A percentile compares a stretch with the other conserved stretches of the same genome.
Conservation (phyloP, 208 protist genomes). For the Paratrypanosoma confusum region DNA sequence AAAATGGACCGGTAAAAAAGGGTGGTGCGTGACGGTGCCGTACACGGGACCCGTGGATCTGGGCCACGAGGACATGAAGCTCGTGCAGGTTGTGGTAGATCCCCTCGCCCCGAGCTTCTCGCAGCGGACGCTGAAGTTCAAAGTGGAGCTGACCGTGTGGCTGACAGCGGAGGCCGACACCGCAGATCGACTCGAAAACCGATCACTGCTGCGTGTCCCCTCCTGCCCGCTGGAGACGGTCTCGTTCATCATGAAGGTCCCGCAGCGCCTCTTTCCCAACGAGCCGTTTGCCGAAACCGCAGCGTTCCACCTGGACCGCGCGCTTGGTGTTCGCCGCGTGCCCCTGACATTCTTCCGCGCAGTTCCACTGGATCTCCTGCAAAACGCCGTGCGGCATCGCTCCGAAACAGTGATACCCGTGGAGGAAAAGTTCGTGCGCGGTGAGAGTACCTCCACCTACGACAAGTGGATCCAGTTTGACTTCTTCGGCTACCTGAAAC, state of each 20-base stretch:
- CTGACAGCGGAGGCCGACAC: background rate
- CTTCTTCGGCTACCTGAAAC: constrained; percentile 8
- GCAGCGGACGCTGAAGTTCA: constrained; percentile 25
- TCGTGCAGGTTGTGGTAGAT: constrained; percentile 13
- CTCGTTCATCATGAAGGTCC: constrained; percentile 17
- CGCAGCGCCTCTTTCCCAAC: constrained; percentile 10
- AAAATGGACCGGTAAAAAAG: too few relatives aligned
- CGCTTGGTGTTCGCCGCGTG: constrained; percentile 13
- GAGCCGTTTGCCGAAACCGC: constrained; percentile 17
- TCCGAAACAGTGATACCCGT: background rate
- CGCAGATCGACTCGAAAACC: background rate
- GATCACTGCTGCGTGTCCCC: background rate
- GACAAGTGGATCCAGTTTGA: constrained; percentile 10
- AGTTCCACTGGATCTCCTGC: constrained; percentile 2
- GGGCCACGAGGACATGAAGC: too few relatives aligned
- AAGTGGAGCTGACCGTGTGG: background rate
- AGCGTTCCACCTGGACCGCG: constrained; percentile 13
- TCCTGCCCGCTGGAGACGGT: background rate
- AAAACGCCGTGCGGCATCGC: background rate
- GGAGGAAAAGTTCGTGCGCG: background rate
- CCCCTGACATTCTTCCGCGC: constrained; percentile 13
- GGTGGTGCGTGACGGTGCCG: too few relatives aligned
- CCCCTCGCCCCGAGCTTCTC: constrained; percentile 3
- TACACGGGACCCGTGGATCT: too few relatives aligned
- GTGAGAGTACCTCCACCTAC: background rate